Evolutionary conservation across 1,139 yeast genomes (phyloP).

Genomic region (Taphrina wiesneri): DNA sequence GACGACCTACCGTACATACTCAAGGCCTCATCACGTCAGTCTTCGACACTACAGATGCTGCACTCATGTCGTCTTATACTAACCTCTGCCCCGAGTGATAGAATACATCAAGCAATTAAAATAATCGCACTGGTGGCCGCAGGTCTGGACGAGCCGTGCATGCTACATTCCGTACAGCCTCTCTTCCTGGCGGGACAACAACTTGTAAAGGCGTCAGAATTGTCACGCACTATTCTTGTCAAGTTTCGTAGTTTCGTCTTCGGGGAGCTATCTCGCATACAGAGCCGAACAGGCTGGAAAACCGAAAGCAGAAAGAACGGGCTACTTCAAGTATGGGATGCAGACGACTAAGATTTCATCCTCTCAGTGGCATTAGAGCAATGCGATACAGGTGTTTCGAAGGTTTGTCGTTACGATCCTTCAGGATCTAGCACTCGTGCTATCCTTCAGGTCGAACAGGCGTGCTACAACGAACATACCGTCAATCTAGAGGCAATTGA

Average conservation of each 20-base stretch:
- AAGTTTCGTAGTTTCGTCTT: background rate
- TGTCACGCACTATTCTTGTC: background rate
- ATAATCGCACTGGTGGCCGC: slow-evolving; percentile 7
- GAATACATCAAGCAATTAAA: background rate
- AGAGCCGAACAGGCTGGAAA: slow-evolving; percentile 5
- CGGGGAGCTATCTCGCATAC: slow-evolving; percentile 1
- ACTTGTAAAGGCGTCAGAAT: background rate
- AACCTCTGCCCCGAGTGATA: background rate
- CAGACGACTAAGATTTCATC: background rate
- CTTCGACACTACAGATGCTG: slow-evolving; percentile 1
- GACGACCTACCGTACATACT: background rate
- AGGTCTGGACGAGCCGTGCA: slow-evolving; percentile 16
- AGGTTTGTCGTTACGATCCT: background rate
- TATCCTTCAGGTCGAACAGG: no score
- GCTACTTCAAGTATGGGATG: background rate
- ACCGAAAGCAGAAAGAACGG: background rate
- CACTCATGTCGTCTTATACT: slow-evolving; percentile 4
- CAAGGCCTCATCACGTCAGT: slow-evolving; percentile 7
- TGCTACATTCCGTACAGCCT: slow-evolving; percentile 5
- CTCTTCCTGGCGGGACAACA: slow-evolving; percentile 6
- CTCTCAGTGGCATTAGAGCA: no score
- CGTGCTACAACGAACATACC: no score
- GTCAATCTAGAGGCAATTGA: no score
- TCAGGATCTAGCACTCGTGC: no score
- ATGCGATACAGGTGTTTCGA: no score